A percentile compares a stretch with the other conserved stretches of the same genome.
These are phyloP conservation scores for Irpex lacteus DNA, from an alignment of 1,284 basidiomycete species.

Conservation along the genomic window DNA sequence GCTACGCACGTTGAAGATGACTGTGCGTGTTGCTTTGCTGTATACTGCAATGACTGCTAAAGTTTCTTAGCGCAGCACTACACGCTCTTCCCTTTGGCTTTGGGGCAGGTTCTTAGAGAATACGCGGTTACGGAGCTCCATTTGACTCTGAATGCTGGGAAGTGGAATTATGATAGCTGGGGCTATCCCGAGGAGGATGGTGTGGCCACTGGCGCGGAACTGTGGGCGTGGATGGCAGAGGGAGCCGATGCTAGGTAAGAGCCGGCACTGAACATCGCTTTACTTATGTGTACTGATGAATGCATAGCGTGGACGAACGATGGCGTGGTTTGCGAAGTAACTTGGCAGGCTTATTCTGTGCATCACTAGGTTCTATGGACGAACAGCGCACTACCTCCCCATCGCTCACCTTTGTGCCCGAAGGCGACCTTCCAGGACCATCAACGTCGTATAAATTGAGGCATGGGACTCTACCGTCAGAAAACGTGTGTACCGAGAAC, in stretches of 20 bases:
- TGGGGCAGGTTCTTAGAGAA: slow-evolving; percentile 84
- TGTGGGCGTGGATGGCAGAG: slow-evolving; percentile 87
- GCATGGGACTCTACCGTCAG: slow-evolving; percentile 77
- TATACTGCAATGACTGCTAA: not conserved
- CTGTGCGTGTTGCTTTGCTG: slow-evolving; percentile 34
- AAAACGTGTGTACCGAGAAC: slow-evolving; percentile 95
- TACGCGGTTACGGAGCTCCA: slow-evolving; percentile 86
- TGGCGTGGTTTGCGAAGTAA: slow-evolving; percentile 89
- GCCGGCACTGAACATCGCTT: not conserved
- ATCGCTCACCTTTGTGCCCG: slow-evolving; percentile 51
- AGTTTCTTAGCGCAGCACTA: slow-evolving; percentile 68
- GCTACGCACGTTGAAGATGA: slow-evolving; percentile 48
- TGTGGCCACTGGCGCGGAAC: slow-evolving; percentile 83
- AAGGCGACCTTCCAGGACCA: slow-evolving; percentile 54
- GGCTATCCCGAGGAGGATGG: slow-evolving; percentile 75
- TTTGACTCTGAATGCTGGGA: slow-evolving; percentile 84
- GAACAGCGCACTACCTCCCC: slow-evolving; percentile 71
- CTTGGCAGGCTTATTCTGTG: slow-evolving; percentile 91
- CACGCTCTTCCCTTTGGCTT: slow-evolving; percentile 77
- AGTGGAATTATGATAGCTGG: slow-evolving; percentile 89
- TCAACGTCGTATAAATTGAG: slow-evolving; percentile 54
- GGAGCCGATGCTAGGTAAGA: slow-evolving; percentile 48
- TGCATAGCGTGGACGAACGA: slow-evolving; percentile 60
- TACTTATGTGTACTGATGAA: not conserved
- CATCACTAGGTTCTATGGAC: slow-evolving; percentile 80